phyloP scores from a whole-genome alignment of 2,329 filamentous ascomycete genomes.

The Calonectria crousiana region DNA sequence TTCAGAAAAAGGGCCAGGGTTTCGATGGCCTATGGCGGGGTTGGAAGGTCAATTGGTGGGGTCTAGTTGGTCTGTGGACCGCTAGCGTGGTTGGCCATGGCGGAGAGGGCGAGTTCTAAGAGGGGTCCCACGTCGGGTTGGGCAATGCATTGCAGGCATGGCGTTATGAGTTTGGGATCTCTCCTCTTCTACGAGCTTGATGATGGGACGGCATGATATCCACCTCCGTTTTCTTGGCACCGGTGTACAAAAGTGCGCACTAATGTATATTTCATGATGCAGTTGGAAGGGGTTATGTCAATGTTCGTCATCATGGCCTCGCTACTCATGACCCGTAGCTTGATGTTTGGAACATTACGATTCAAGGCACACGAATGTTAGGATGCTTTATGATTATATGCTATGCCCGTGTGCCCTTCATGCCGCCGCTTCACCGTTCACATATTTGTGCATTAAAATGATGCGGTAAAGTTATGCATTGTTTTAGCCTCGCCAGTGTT shows the following conservation, averaged over 20 bases:
- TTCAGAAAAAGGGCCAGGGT: slow-evolving; percentile 72
- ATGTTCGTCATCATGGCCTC: slow-evolving; percentile 27
- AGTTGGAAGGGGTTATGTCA: slow-evolving; percentile 18
- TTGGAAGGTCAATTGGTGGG: slow-evolving; percentile 85
- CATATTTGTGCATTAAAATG: slow-evolving; percentile 3
- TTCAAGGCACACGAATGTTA: slow-evolving; percentile 17
- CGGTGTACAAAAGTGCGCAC: slow-evolving; percentile 33
- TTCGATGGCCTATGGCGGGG: slow-evolving; percentile 77
- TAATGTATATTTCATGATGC: slow-evolving; percentile 40
- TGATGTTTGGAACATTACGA: slow-evolving; percentile 19
- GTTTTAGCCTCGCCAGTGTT: neutral
- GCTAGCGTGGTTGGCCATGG: slow-evolving; percentile 73
- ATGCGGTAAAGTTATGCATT: slow-evolving; percentile 19
- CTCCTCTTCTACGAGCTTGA: slow-evolving; percentile 54
- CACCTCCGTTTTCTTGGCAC: slow-evolving; percentile 45
- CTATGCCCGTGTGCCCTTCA: slow-evolving; percentile 6
- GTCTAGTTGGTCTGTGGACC: slow-evolving; percentile 79
- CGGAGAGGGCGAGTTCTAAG: slow-evolving; percentile 71
- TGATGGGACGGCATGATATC: slow-evolving; percentile 58
- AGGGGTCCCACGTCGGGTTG: slow-evolving; percentile 35
- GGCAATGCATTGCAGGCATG: slow-evolving; percentile 48
- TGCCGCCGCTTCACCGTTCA: neutral
- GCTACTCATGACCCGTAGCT: slow-evolving; percentile 29
- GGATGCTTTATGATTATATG: slow-evolving; percentile 3
- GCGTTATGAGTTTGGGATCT: slow-evolving; percentile 50